Base-by-base conservation (phyloP, 2,329 filamentous ascomycete species). In the Fusarium fracticaudum region DNA sequence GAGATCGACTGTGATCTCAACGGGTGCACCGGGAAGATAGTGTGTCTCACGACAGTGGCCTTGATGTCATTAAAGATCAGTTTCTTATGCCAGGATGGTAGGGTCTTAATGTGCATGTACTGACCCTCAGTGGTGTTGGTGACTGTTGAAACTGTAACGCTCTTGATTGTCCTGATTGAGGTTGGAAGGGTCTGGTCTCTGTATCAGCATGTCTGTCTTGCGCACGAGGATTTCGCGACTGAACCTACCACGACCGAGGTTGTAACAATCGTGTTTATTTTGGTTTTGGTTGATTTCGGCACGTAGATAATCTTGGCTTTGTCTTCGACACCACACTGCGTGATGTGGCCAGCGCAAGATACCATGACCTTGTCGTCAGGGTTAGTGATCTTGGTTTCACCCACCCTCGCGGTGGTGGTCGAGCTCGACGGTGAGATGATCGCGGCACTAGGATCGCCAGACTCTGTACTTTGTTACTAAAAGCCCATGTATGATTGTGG, bases 401-500 rank as follows among this genome's bases (percentile, higher is more conserved):
- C 24, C 1, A 4, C 33, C 11, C 51, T 29, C 4, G 3, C 11
- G 35, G 20, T 29, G 1, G 51, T 54, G 20, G 24, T 29, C 8
- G 51, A 54, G 20, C 0, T 38, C 24, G 24, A 35, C n/a, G 0
- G 0, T 8, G 33, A 20, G 9, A 35, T 6, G 8, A 9, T 41
- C 4, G 24, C 33, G 4, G 10, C 6, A 22, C 8, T 29, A 0
- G 51, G 13, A 4, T 29, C 51, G 2, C 48, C 31, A 8, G 48
- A 53, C 1, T 38, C 51, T 55, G 2, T 5, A 3, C 10, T 18
- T 55, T 3, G 35, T 55, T 29, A 55, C 20, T 29, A 1, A 29
- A 8, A 0, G 51, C 8, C 3, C 35, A 0, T n/a, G 15, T 17
- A n/a, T 7, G 14, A 22, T 9, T 26, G 7, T 7, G 3, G 4